phyloP scores from a whole-genome alignment of 2,329 filamentous ascomycete genomes.

The Aureobasidium sp. region DNA sequence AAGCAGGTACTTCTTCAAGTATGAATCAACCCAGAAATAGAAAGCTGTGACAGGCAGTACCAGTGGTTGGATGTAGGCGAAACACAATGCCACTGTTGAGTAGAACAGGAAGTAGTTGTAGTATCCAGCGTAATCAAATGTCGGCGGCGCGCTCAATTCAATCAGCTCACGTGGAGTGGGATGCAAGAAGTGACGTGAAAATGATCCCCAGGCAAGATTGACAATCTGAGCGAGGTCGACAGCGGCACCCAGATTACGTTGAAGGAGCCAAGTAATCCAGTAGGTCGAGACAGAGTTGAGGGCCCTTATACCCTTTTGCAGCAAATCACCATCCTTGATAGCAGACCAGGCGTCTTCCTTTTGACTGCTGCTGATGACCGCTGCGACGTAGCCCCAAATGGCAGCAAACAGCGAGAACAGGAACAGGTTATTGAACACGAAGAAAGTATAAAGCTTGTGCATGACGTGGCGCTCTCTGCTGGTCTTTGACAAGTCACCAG shows the following conservation, averaged over 20 bases:
- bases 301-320: conserved; percentile 58
- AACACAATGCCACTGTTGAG: conserved; percentile 78
- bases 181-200: conserved; percentile 73
- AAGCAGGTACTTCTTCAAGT: conserved; percentile 89
- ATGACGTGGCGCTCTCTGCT: conserved; percentile 87
- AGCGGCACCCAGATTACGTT: conserved; percentile 88
- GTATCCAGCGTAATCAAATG: conserved; percentile 92
- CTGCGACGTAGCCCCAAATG: conserved; percentile 64
- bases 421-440: conserved; percentile 93
- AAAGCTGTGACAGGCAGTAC: conserved; percentile 78
- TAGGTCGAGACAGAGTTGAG: conserved; percentile 80
- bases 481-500: conserved; percentile 87
- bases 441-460: conserved; percentile 87
- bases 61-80: conserved; percentile 77
- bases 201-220: conserved; percentile 75
- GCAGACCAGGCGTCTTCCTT: conserved; percentile 60
- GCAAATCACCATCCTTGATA: conserved; percentile 57
- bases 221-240: conserved; percentile 87
- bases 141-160: conserved; percentile 81
- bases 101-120: conserved; percentile 99
- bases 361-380: conserved; percentile 54
- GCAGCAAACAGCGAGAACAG: conserved; percentile 90
- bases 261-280: conserved; percentile 89
- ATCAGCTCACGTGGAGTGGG: conserved; percentile 89
- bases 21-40: conserved; percentile 82